phyloP scores from a whole-genome alignment of 2,329 filamentous ascomycete species.

The Gyromitra esculenta region DNA sequence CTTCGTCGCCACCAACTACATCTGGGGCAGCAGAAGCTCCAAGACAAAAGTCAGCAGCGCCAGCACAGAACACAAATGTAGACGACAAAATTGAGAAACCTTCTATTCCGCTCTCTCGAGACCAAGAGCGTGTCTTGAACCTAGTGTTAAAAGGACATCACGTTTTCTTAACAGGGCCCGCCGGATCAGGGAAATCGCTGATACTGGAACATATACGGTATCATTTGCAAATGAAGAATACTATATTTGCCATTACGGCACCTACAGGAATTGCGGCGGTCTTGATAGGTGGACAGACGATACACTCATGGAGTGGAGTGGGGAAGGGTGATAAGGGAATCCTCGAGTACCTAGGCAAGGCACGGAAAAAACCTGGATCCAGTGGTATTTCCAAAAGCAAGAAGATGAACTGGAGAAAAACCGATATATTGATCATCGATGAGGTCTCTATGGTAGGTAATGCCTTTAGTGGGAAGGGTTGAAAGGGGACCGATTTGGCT shows the following conservation, averaged over 20 bases:
- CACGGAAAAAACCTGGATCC: constrained; percentile 17
- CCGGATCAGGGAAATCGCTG: constrained; percentile 70
- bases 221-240: constrained; percentile 60
- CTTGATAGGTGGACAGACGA: constrained; percentile 68
- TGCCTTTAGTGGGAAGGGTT: constrained; percentile 58
- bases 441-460: constrained; percentile 72
- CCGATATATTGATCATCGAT: constrained; percentile 71
- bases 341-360: constrained; percentile 43
- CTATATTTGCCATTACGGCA: constrained; percentile 66
- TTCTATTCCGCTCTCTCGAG: constrained; percentile 61
- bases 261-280: constrained; percentile 71
- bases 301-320: constrained; percentile 70
- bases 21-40: background rate
- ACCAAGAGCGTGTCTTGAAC: constrained; percentile 65
- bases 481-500: constrained; percentile 17
- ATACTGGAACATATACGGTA: constrained; percentile 66
- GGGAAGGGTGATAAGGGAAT: constrained; percentile 62
- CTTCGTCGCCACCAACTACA: background rate
- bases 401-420: constrained; percentile 61
- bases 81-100: background rate
- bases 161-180: constrained; percentile 73
- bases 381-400: constrained; percentile 58
- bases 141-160: constrained; percentile 66
- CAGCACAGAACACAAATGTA: background rate
- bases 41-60: background rate